Conservation (phyloP, 2,329 filamentous ascomycete species). For the Arthroderma sp. region DNA sequence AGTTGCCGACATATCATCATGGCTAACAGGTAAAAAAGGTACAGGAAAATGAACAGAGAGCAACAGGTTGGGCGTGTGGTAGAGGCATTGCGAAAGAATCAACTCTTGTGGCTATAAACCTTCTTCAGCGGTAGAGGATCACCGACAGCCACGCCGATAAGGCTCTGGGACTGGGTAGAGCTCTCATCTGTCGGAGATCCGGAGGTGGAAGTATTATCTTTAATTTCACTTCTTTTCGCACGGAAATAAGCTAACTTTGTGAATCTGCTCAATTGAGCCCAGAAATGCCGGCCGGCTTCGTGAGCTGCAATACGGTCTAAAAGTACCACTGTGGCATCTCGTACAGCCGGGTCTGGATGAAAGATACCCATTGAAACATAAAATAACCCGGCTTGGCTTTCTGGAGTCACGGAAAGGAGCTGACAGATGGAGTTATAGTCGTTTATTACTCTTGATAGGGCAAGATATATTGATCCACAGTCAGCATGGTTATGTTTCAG, state of each 20-base stretch:
- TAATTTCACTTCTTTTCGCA: constrained; percentile 51
- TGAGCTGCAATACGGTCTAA: constrained; percentile 73
- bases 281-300: constrained; percentile 87
- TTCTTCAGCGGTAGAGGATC: constrained; percentile 8
- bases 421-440: constrained; percentile 78
- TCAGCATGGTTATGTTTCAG: constrained; percentile 64
- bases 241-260: constrained; percentile 75
- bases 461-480: constrained; percentile 72
- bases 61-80: too few relatives aligned
- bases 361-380: constrained; percentile 85
- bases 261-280: constrained; percentile 72
- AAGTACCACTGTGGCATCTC: constrained; percentile 62
- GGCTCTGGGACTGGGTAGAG: constrained; percentile 16
- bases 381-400: constrained; percentile 78
- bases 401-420: constrained; percentile 66
- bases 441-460: constrained; percentile 60
- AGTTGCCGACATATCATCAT: too few relatives aligned
- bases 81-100: too few relatives aligned
- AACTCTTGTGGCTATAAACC: constrained; percentile 14
- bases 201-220: constrained; percentile 6
- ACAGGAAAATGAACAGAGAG: too few relatives aligned
- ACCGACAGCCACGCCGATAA: constrained; percentile 25
- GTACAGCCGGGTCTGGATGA: constrained; percentile 70
- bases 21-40: too few relatives aligned
- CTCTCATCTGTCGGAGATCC: constrained; percentile 14